phyloP scores from a whole-genome alignment of 768 basidiomycete species.

The Amyloporia xantha region DNA sequence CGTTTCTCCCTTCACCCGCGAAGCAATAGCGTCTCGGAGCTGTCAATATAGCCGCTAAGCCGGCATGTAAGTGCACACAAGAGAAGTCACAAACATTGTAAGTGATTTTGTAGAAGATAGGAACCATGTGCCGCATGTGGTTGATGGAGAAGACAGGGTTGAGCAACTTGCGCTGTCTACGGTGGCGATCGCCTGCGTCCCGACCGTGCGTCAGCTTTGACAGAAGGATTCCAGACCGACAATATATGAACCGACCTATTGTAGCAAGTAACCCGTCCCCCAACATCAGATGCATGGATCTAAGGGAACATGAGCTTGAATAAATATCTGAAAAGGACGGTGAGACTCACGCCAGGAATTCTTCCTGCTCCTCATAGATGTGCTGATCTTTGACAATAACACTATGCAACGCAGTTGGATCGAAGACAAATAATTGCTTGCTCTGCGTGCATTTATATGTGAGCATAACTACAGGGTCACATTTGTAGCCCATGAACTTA shows the following conservation, averaged over 20 bases:
- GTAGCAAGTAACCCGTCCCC: constrained; percentile 21
- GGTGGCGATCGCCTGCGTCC: constrained; percentile 16
- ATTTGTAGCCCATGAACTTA: constrained; percentile 8
- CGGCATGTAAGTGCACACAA: too few relatives aligned
- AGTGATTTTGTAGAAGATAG: constrained; percentile 16
- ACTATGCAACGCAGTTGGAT: constrained; percentile 12
- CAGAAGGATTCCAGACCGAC: constrained; percentile 11
- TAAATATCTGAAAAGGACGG: too few relatives aligned
- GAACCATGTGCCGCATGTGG: constrained; percentile 17
- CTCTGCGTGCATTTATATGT: background rate
- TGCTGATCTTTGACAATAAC: constrained; percentile 16
- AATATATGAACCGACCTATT: constrained; percentile 29
- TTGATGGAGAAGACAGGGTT: constrained; percentile 18
- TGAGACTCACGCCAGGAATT: constrained; percentile 21
- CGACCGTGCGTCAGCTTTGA: background rate
- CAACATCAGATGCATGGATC: constrained; percentile 21
- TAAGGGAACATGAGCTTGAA: too few relatives aligned
- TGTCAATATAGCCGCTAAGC: background rate
- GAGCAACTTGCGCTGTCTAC: constrained; percentile 18
- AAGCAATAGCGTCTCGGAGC: constrained; percentile 12
- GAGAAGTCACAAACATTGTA: constrained; percentile 3
- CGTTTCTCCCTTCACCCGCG: constrained; percentile 1
- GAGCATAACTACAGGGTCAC: constrained; percentile 16
- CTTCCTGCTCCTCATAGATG: constrained; percentile 8
- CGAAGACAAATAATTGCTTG: constrained; percentile 9